A percentile compares a stretch with the other conserved stretches of the same genome.
Evolutionary conservation across 768 basidiomycete species (phyloP).

Genomic region (Nevesoporus exiguus): DNA sequence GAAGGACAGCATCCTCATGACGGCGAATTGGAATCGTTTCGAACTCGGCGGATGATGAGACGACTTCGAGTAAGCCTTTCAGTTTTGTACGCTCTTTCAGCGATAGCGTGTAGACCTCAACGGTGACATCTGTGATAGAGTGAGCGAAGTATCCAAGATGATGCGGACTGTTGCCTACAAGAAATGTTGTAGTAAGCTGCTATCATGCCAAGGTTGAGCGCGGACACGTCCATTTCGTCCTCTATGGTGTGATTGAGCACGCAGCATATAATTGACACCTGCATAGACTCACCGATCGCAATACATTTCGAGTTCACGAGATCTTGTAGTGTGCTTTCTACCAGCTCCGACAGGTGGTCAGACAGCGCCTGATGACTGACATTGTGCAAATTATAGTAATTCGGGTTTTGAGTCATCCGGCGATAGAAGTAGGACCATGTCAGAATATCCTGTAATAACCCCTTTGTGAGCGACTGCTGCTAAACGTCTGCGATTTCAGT

Average conservation of each 20-base stretch:
- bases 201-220: conserved; percentile 97
- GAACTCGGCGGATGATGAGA: conserved; percentile 96
- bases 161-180: conserved; percentile 45
- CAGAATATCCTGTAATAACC: conserved; percentile 69
- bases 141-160: not conserved
- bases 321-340: conserved; percentile 89
- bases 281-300: conserved; percentile 58
- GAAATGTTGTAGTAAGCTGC: conserved; percentile 96
- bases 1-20: conserved; percentile 82
- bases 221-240: conserved; percentile 90
- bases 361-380: conserved; percentile 95
- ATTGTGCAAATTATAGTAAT: conserved; percentile 91
- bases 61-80: conserved; percentile 93
- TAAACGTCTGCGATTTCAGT: not conserved
- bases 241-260: conserved; percentile 35
- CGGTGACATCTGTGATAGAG: conserved; percentile 70
- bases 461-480: not conserved
- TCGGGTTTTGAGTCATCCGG: conserved; percentile 95
- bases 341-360: conserved; percentile 92
- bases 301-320: conserved; percentile 96
- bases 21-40: conserved; percentile 92
- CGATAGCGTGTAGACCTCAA: conserved; percentile 95
- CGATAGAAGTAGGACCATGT: conserved; percentile 99
- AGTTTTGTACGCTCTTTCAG: conserved; percentile 95
- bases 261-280: not conserved